phyloP scores from a whole-genome alignment of 1,284 basidiomycete genomes.

The Malassezia arunalokei region DNA sequence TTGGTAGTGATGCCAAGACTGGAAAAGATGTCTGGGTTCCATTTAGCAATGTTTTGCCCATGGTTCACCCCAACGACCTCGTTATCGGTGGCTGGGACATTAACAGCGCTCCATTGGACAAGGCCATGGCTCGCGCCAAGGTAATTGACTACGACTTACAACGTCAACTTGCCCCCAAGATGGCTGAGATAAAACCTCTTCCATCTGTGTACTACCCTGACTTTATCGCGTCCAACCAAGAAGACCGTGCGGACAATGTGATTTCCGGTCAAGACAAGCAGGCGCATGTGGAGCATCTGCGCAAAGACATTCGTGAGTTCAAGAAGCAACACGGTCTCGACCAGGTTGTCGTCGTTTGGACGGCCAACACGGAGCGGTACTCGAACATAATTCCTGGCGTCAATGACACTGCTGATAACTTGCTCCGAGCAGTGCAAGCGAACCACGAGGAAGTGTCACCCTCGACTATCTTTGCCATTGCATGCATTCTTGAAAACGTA shows the following conservation, averaged over 20 bases:
- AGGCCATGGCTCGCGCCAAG: slow-evolving; percentile 83
- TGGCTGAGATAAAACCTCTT: slow-evolving; percentile 71
- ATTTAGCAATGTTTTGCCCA: slow-evolving; percentile 82
- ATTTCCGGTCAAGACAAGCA: slow-evolving; percentile 75
- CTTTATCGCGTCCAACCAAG: slow-evolving; percentile 88
- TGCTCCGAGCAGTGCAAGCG: slow-evolving; percentile 67
- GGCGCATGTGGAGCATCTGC: slow-evolving; percentile 80
- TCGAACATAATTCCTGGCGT: slow-evolving; percentile 84
- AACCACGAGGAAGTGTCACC: slow-evolving; percentile 89
- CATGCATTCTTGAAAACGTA: slow-evolving; percentile 83
- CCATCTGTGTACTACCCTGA: slow-evolving; percentile 70
- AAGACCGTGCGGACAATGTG: slow-evolving; percentile 83
- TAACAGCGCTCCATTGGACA: slow-evolving; percentile 68
- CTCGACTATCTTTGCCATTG: slow-evolving; percentile 87
- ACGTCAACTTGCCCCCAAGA: slow-evolving; percentile 77
- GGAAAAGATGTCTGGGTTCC: slow-evolving; percentile 90
- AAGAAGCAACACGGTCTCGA: slow-evolving; percentile 73
- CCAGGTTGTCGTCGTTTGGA: slow-evolving; percentile 79
- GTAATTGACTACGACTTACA: slow-evolving; percentile 95
- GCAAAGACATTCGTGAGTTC: slow-evolving; percentile 84
- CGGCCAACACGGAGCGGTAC: slow-evolving; percentile 97
- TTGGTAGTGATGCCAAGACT: slow-evolving; percentile 68
- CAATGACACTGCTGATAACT: slow-evolving; percentile 84
- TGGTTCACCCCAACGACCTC: slow-evolving; percentile 97
- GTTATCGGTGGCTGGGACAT: slow-evolving; percentile 97